Evolutionary conservation across 2,329 filamentous ascomycete species (phyloP).

Genomic region (Colletotrichum karsti): DNA sequence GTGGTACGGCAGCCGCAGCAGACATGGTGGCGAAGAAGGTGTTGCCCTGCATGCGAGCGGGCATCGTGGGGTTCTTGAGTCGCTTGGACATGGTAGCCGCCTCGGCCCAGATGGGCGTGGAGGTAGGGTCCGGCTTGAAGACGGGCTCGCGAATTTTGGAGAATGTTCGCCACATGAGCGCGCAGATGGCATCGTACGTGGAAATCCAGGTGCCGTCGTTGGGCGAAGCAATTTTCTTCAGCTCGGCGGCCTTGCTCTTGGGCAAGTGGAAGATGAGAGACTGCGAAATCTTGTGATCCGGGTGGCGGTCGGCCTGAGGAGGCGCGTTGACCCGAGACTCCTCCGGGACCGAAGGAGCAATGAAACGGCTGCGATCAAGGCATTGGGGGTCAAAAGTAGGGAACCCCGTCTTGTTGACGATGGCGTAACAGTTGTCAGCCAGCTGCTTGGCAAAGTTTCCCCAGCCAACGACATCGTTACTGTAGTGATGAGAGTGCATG

Average conservation of each 20-base stretch:
- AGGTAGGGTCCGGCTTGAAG: conserved; percentile 40
- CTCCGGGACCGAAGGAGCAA: conserved; percentile 34
- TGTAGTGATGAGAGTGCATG: conserved; percentile 52
- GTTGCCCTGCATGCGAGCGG: conserved; percentile 45
- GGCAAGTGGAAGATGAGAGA: conserved; percentile 51
- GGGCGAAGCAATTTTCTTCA: conserved; percentile 46
- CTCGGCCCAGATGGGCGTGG: conserved; percentile 42
- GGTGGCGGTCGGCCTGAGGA: conserved; percentile 36
- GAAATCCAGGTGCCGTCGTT: conserved; percentile 49
- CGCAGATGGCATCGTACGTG: conserved; percentile 52
- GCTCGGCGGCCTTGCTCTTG: conserved; percentile 48
- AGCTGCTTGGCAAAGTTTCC: conserved; percentile 46
- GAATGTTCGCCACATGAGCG: conserved; percentile 49
- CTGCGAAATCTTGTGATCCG: conserved; percentile 34
- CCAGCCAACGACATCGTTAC: conserved; percentile 53
- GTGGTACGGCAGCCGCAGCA: conserved; percentile 34
- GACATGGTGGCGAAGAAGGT: conserved; percentile 39
- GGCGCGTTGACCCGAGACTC: conserved; percentile 40
- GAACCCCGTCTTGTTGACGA: conserved; percentile 36
- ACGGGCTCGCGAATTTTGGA: conserved; percentile 43
- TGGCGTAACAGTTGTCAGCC: conserved; percentile 50
- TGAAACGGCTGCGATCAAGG: conserved; percentile 44
- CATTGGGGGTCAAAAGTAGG: conserved; percentile 44
- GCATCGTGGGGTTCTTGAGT: conserved; percentile 41
- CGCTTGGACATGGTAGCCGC: conserved; percentile 48